Evolutionary conservation across 805 yeast species (phyloP).

Genomic region (Metschnikowia colocasiae): DNA sequence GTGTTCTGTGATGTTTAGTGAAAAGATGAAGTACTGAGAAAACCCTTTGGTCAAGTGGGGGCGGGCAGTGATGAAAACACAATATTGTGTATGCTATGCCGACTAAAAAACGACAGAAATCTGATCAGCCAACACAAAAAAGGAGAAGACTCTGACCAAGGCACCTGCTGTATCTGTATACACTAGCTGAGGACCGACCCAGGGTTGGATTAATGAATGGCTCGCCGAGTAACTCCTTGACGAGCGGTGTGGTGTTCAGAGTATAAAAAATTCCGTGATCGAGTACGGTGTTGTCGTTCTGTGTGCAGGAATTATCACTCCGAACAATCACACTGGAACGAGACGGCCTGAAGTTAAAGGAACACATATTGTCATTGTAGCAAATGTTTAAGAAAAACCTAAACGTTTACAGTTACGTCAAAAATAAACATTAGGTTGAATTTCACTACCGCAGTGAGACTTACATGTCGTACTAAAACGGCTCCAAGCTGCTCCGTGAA

Average conservation of each 20-base stretch:
- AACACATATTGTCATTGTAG: background rate
- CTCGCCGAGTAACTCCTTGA: constrained; percentile 4
- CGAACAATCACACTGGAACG: background rate
- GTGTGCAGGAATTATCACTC: background rate
- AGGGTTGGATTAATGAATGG: background rate
- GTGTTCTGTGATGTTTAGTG: background rate
- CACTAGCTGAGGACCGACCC: background rate
- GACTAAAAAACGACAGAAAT: background rate
- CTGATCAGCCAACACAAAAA: background rate
- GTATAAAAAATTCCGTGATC: constrained; percentile 4
- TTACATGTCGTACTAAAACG: background rate
- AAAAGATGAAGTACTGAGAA: background rate
- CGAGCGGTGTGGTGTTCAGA: constrained; percentile 1
- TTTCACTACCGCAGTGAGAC: background rate
- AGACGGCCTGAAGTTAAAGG: background rate
- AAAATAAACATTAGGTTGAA: background rate
- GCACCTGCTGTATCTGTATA: background rate
- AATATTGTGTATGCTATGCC: background rate
- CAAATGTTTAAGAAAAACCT: background rate
- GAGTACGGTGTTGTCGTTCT: background rate
- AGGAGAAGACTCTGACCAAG: background rate
- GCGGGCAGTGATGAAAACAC: background rate
- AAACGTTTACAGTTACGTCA: background rate
- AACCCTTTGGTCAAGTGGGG: background rate
- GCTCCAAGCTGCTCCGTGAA: background rate